phyloP scores from a whole-genome alignment of 2,329 filamentous ascomycete genomes.

The Epichloe bromicola region DNA sequence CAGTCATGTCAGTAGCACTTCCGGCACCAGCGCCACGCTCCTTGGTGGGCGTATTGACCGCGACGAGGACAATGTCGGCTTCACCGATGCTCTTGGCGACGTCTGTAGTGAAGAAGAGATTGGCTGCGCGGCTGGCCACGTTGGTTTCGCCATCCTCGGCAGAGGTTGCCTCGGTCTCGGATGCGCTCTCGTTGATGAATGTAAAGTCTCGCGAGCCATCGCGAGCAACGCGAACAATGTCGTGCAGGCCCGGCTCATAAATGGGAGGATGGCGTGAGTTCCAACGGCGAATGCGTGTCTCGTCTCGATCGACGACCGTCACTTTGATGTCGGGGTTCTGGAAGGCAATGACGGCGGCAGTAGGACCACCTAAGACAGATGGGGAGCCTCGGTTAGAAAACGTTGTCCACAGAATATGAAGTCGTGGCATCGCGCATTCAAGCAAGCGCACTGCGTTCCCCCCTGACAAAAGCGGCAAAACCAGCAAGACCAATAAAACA shows the following conservation, averaged over 20 bases:
- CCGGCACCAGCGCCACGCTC: slow-evolving; percentile 55
- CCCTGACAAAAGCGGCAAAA: too few relatives aligned
- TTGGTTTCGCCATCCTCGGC: slow-evolving; percentile 19
- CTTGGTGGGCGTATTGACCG: slow-evolving; percentile 73
- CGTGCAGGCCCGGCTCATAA: slow-evolving; percentile 58
- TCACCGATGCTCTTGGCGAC: slow-evolving; percentile 46
- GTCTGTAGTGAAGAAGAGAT: slow-evolving; percentile 63
- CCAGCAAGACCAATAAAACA: too few relatives aligned
- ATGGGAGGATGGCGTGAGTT: slow-evolving; percentile 62
- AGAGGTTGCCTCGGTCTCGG: slow-evolving; percentile 18
- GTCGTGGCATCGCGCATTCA: too few relatives aligned
- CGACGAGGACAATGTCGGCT: slow-evolving; percentile 62
- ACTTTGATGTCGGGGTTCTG: slow-evolving; percentile 59
- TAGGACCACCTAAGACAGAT: slow-evolving; percentile 48
- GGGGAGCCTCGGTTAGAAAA: neutral
- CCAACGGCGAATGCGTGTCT: slow-evolving; percentile 55
- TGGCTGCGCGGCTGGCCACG: slow-evolving; percentile 38
- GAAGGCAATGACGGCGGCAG: slow-evolving; percentile 59
- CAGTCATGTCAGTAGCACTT: slow-evolving; percentile 58
- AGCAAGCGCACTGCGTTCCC: too few relatives aligned
- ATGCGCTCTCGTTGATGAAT: slow-evolving; percentile 25
- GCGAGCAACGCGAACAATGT: slow-evolving; percentile 53
- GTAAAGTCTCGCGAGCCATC: slow-evolving; percentile 38
- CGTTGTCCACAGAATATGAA: too few relatives aligned
- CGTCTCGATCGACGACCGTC: slow-evolving; percentile 62